Percentiles rank a stretch among this genome's conserved stretches.
phyloP scores from a whole-genome alignment of 2,329 filamentous ascomycete species.

The Dactylellina sp. region DNA sequence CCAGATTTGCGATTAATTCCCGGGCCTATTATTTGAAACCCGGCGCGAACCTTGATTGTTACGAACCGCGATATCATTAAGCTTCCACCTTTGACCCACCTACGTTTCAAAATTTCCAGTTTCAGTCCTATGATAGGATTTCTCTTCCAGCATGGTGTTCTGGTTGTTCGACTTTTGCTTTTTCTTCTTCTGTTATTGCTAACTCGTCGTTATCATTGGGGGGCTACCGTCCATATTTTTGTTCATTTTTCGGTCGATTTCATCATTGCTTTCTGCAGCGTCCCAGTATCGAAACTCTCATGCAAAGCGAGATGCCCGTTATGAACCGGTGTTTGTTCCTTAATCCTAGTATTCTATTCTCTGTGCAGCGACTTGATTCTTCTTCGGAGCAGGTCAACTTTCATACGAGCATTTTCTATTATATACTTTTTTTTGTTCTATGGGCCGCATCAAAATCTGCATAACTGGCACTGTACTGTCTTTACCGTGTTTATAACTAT shows the following conservation, averaged over 20 bases:
- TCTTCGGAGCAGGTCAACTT: constrained; percentile 12
- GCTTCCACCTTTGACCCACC: constrained; percentile 7
- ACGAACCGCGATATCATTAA: not conserved
- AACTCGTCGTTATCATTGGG: constrained; percentile 33
- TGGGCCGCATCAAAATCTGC: constrained; percentile 11
- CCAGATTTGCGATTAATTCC: constrained; percentile 17
- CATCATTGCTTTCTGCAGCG: constrained; percentile 12
- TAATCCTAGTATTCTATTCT: constrained; percentile 10
- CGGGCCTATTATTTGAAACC: constrained; percentile 25
- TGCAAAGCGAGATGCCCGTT: constrained; percentile 40
- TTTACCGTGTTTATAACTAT: constrained; percentile 17
- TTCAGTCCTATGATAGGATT: constrained; percentile 33
- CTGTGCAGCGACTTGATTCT: constrained; percentile 8
- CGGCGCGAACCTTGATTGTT: constrained; percentile 8
- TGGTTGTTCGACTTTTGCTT: constrained; percentile 25
- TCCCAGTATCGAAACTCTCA: constrained; percentile 7
- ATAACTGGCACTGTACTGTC: constrained; percentile 40
- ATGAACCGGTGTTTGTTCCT: constrained; percentile 31
- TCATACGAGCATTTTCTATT: not conserved
- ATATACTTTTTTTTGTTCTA: not conserved
- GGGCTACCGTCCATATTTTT: constrained; percentile 15
- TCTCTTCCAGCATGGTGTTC: constrained; percentile 51
- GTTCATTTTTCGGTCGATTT: constrained; percentile 1
- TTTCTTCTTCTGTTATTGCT: constrained; percentile 7
- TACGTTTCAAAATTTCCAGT: constrained; percentile 11